phyloP scores from a whole-genome alignment of 1,139 yeast genomes.

The Sugiyamaella grinbergsii region DNA sequence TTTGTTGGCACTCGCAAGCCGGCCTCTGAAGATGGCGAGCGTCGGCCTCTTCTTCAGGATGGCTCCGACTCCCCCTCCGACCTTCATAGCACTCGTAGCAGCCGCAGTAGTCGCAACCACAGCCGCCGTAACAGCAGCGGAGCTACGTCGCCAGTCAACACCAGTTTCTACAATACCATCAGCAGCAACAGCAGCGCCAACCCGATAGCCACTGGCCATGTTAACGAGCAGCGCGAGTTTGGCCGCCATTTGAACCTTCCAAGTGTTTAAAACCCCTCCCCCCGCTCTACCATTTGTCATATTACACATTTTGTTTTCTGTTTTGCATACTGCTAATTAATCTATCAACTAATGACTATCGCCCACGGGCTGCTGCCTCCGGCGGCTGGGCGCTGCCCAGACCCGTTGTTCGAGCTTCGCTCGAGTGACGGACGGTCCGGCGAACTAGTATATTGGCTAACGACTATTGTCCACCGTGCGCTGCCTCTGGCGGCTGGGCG shows the following conservation, averaged over 20 bases:
- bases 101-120: constrained; percentile 10
- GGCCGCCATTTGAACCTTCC: constrained; percentile 37
- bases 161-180: constrained; percentile 4
- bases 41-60: constrained; percentile 23
- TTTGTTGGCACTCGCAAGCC: constrained; percentile 27
- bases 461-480: too few relatives aligned
- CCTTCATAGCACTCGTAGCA: constrained; percentile 10
- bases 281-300: not conserved
- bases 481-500: too few relatives aligned
- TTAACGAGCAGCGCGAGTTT: constrained; percentile 36
- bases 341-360: too few relatives aligned
- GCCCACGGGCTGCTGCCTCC: too few relatives aligned
- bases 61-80: constrained; percentile 1
- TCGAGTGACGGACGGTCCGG: too few relatives aligned
- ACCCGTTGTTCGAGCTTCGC: too few relatives aligned
- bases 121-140: constrained; percentile 7
- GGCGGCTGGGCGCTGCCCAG: too few relatives aligned
- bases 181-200: constrained; percentile 15
- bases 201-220: constrained; percentile 35
- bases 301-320: not conserved
- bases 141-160: constrained; percentile 1
- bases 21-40: constrained; percentile 21
- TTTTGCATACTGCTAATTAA: constrained; percentile 6
- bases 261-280: not conserved
- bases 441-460: too few relatives aligned